These are phyloP conservation scores for Botrytis deweyae DNA, from an alignment of 2,329 filamentous ascomycete species.

Conservation along the genomic window DNA sequence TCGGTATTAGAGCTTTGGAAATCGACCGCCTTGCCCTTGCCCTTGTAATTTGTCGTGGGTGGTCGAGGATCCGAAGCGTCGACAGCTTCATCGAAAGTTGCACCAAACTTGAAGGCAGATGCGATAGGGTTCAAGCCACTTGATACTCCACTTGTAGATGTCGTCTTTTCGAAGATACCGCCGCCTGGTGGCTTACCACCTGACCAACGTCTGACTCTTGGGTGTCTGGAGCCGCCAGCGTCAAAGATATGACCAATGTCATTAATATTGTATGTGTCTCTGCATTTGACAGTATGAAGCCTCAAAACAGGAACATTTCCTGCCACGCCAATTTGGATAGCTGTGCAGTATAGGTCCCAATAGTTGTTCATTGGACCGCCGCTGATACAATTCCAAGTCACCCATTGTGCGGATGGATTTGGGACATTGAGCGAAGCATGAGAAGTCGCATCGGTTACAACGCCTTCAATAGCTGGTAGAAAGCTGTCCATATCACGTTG, in stretches of 20 bases:
- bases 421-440: background rate
- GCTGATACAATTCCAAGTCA: slow-evolving; percentile 15
- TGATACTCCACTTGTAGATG: background rate
- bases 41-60: background rate
- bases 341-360: slow-evolving; percentile 8
- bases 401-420: slow-evolving; percentile 6
- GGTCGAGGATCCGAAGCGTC: background rate
- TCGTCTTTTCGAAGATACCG: background rate
- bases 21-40: background rate
- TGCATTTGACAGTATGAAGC: slow-evolving; percentile 15
- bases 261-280: background rate
- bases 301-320: slow-evolving; percentile 17
- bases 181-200: slow-evolving; percentile 18
- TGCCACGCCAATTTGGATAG: slow-evolving; percentile 10
- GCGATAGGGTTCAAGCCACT: slow-evolving; percentile 1
- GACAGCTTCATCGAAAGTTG: slow-evolving; percentile 1
- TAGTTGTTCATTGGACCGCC: slow-evolving; percentile 15
- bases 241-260: slow-evolving; percentile 15
- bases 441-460: background rate
- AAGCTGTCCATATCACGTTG: background rate
- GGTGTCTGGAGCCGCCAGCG: background rate
- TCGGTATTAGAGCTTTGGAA: background rate
- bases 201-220: slow-evolving; percentile 5
- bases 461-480: slow-evolving; percentile 17
- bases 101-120: slow-evolving; percentile 5